These are phyloP conservation scores for Phytopythium ostracodes DNA, from an alignment of 352 stramenopile genomes.

Conservation along the genomic window DNA sequence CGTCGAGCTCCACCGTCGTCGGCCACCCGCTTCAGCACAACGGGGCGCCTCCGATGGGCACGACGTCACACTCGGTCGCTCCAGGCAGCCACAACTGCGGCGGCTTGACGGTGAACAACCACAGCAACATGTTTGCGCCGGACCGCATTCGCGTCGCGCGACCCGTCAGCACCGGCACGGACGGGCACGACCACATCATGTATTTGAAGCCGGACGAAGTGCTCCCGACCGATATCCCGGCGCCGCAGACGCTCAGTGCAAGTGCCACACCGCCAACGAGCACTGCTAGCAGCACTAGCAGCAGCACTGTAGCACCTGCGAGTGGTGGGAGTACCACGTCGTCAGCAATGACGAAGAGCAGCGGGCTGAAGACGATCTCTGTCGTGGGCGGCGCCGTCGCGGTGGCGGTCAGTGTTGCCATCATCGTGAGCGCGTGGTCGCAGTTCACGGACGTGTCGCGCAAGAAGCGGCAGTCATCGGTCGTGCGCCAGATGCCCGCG, in stretches of 20 bases:
- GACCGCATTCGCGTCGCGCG: constrained; percentile 67
- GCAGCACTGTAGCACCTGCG: neutral
- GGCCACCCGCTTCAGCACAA: constrained; percentile 49
- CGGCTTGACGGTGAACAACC: constrained; percentile 42
- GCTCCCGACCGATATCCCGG: constrained; percentile 1
- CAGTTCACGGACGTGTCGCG: constrained; percentile 72
- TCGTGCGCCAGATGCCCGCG: constrained; percentile 68
- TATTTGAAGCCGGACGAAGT: constrained; percentile 74
- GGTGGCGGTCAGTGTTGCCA: constrained; percentile 67
- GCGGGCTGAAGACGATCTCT: constrained; percentile 48
- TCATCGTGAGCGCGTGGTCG: constrained; percentile 79
- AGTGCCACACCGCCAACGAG: constrained; percentile 4
- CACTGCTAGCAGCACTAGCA: neutral
- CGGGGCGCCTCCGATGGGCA: constrained; percentile 1
- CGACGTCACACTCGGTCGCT: constrained; percentile 5
- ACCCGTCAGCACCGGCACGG: constrained; percentile 24
- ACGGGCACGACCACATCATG: constrained; percentile 55
- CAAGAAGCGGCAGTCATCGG: constrained; percentile 58
- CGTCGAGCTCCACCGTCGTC: constrained; percentile 64
- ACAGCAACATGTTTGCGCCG: constrained; percentile 75
- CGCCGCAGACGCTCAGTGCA: constrained; percentile 1
- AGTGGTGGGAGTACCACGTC: neutral
- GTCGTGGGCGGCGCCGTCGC: constrained; percentile 75
- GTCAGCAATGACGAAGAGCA: neutral
- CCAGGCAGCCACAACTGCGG: constrained; percentile 5